Percentiles rank a stretch among this genome's conserved stretches.
Evolutionary conservation across 2,329 filamentous ascomycete species (phyloP).

Genomic region (Hirsutella minnesotensis): DNA sequence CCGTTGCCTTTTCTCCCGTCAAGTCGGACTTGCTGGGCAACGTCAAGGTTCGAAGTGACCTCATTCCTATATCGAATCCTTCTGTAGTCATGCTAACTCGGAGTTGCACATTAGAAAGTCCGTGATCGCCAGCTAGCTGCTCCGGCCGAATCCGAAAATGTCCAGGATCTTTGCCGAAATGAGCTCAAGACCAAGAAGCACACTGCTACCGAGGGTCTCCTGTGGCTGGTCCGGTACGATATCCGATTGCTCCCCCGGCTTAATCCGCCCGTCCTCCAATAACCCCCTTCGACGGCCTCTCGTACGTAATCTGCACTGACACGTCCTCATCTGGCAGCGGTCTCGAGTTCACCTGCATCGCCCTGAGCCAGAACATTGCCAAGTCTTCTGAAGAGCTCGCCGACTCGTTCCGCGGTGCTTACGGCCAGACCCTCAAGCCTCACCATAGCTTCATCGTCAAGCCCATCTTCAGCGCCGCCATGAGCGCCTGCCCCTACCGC

Average conservation of each 20-base stretch:
- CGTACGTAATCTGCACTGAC: not conserved
- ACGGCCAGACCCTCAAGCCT: conserved; percentile 77
- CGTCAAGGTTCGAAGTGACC: conserved; percentile 54
- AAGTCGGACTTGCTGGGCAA: conserved; percentile 89
- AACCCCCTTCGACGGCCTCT: not conserved
- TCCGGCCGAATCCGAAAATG: conserved; percentile 65
- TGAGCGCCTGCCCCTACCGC: conserved; percentile 86
- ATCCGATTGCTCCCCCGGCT: not conserved
- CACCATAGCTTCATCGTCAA: conserved; percentile 85
- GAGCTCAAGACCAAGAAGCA: conserved; percentile 88
- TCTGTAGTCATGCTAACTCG: not conserved
- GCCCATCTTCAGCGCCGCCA: conserved; percentile 84
- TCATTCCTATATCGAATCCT: not conserved
- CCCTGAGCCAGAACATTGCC: conserved; percentile 64
- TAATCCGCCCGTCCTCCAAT: too few relatives aligned
- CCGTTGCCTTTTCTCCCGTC: conserved; percentile 75
- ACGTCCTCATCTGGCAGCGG: conserved; percentile 40
- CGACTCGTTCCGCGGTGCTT: conserved; percentile 76
- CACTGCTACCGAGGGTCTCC: conserved; percentile 72
- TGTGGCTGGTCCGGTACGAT: conserved; percentile 78
- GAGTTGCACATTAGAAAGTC: conserved; percentile 58
- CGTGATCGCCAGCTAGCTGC: conserved; percentile 69
- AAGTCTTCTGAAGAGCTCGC: conserved; percentile 64
- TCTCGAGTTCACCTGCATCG: conserved; percentile 85
- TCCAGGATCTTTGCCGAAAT: conserved; percentile 76